Evolutionary conservation across 805 yeast species (phyloP), one percentile per base, ranked within the genome.

Genomic region (Sporopachydermia quercuum): DNA sequence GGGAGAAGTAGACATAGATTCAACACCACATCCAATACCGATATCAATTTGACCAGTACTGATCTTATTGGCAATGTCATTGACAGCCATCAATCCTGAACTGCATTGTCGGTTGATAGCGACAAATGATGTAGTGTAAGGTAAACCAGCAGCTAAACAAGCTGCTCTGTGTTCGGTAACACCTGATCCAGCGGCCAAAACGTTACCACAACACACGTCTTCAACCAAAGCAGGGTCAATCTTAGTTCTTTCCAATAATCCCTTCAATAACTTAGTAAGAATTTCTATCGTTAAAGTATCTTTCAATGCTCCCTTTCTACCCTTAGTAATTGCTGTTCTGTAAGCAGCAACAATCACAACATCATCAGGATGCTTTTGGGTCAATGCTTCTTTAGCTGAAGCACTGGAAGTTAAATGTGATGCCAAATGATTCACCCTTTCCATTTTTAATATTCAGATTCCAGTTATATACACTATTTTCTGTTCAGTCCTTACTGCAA

Each of bases 141-240:
- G 96, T 40, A 87, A 70, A 30, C 96, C 97, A 6, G 96, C 93
- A 15, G 87, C 91, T 42, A 89, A 70, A 48, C 73, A 68, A 35
- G 96, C 96, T 38, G 94, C 95, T 50, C 97, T 70, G 62, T 84
- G 94, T 62, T 87, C 96, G 42, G 80, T 79, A 40, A 91, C 95
- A 51, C 96, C 97, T 16, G 96, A 93, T 39, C 94, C 95, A 37
- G 74, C 71, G 63, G 87, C 85, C 54, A 87, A 70, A 18, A 89
- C 96, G 58, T 89, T 89, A 49, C 97, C 97, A 46, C 84, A 78
- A 19, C 78, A 78, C 43, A 89, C 78, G 52, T 89, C 96, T 50
- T 80, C 94, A 45, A 89, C 76, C 47, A 74, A 54, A 36, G 65
- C 61, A 41, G 74, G 68, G 41, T 74, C 71, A 8, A 74, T 54